phyloP scores from a whole-genome alignment of 192 early-diverging fungal species.

The Umbelopsis sp. region DNA sequence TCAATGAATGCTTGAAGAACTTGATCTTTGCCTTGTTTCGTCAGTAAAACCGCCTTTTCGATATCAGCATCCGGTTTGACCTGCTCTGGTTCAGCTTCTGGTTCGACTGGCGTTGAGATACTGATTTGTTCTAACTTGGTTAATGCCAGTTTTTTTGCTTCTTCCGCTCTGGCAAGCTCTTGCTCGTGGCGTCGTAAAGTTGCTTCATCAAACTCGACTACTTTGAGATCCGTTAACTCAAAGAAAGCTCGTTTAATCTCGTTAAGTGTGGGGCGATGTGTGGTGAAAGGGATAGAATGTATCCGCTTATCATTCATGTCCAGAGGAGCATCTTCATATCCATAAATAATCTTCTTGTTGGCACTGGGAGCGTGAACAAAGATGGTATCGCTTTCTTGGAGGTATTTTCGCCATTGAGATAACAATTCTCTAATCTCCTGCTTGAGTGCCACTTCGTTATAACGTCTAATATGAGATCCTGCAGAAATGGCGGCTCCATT shows the following conservation, averaged over 20 bases:
- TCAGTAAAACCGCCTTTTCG: conserved; percentile 57
- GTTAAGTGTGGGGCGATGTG: conserved; percentile 70
- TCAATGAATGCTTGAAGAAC: conserved; percentile 45
- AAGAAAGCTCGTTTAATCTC: conserved; percentile 70
- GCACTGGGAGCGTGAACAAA: conserved; percentile 74
- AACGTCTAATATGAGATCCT: conserved; percentile 84
- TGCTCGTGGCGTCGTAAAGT: conserved; percentile 29
- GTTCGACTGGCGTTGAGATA: conserved; percentile 1
- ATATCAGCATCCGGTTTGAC: conserved; percentile 35
- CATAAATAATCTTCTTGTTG: conserved; percentile 55
- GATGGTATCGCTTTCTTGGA: conserved; percentile 64
- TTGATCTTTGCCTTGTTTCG: conserved; percentile 63
- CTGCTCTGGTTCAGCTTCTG: neutral
- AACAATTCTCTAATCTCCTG: conserved; percentile 78
- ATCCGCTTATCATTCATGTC: conserved; percentile 51
- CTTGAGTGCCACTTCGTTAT: conserved; percentile 85
- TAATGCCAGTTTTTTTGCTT: conserved; percentile 25
- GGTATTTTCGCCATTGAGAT: conserved; percentile 65
- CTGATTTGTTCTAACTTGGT: conserved; percentile 14
- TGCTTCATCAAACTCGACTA: conserved; percentile 44
- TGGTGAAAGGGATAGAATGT: conserved; percentile 75
- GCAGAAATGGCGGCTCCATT: conserved; percentile 87
- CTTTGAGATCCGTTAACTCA: conserved; percentile 62
- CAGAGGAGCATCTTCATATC: conserved; percentile 50
- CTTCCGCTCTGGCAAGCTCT: conserved; percentile 26